phyloP scores from a whole-genome alignment of 2,329 filamentous ascomycete genomes.

The Aspergillus awamori region DNA sequence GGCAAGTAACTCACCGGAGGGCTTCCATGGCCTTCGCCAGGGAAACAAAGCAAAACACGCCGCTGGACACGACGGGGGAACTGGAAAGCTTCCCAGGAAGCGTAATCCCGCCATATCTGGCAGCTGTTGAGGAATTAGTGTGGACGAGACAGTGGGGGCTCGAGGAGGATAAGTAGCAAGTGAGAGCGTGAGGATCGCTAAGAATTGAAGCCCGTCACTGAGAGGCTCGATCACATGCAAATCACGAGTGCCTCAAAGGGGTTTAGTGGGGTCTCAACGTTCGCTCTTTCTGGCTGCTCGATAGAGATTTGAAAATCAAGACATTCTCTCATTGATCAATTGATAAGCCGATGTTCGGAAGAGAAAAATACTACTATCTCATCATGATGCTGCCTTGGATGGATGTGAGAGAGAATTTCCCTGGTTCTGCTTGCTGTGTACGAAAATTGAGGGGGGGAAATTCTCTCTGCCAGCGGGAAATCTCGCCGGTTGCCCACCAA shows the following conservation, averaged over 20 bases:
- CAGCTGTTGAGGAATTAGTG: constrained; percentile 1
- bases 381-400: no score
- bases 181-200: not conserved
- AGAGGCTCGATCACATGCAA: not conserved
- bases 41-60: not conserved
- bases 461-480: no score
- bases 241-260: not conserved
- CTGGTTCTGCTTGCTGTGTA: no score
- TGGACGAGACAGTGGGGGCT: not conserved
- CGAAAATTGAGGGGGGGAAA: no score
- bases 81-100: not conserved
- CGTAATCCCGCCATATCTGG: not conserved
- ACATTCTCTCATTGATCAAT: no score
- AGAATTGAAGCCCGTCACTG: not conserved
- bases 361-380: no score
- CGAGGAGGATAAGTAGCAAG: not conserved
- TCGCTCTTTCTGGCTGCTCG: not conserved
- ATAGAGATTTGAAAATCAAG: no score
- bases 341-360: no score
- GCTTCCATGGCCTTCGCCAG: not conserved
- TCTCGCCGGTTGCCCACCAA: not conserved
- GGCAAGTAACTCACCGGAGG: not conserved
- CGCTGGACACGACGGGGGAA: not conserved
- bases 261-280: not conserved
- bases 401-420: no score